Base-by-base conservation (phyloP, 805 yeast species). In the Ogataea neopini region DNA sequence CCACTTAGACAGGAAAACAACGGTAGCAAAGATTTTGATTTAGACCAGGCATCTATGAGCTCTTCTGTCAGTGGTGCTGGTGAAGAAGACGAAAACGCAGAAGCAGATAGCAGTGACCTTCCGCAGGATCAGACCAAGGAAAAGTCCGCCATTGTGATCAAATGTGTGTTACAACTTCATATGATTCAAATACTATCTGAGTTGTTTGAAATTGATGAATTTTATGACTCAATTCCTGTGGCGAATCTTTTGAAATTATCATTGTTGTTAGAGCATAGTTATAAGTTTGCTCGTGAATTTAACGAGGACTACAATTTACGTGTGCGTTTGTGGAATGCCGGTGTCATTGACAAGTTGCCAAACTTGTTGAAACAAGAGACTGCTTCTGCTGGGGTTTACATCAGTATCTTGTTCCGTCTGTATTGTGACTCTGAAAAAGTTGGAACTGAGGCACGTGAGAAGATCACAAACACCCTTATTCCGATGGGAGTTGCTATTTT, bases 331-430 rank as follows among this genome's bases (percentile, higher is more conserved):
- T 91, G 95, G 84, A 87, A 89, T 60, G 88, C 94, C 3, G 96
- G 97, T 1, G 84, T 90, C 34, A 92, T 91, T 68, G 96, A 89
- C 60, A 84, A 91, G 61, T 76, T 92, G 46, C 99, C 99, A 17
- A 95, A 94, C 58, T 70, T 94, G 58, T 71, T 91, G 58, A 87
- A 88, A 58, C 99, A 95, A 67, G 99, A 95, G 66, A 83, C 96
- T 0, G 81, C 89, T 29, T 82, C 97, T 0, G 84, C 96, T 1
- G 92, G 96, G 1, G 96, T 90, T 1, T 86, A 83, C 63, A 82
- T 92, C 53, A 83, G 84, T 58, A 77, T 91, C 39, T 74, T 88
- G 73, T 88, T 92, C 74, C 77, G 86, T 58, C 71, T 92, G 60
- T 90, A 88, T 64, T 79, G 86, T 50, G 89, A 85, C 60, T 73